Conservation (phyloP, 768 basidiomycete species). For the Goffeauzyma gilvescens region DNA sequence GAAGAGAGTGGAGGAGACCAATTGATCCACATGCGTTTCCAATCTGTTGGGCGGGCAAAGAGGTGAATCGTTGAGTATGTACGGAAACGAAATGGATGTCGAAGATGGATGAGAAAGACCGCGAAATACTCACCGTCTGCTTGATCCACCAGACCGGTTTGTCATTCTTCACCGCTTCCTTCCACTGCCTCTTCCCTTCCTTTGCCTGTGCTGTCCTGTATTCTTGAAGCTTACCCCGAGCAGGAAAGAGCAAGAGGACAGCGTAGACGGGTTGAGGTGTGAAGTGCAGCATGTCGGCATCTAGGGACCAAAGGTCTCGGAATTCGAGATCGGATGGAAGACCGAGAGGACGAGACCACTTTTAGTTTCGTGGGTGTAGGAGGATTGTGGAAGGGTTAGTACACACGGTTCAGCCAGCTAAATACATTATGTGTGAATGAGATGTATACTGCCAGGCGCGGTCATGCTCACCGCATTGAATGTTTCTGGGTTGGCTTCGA, state of each 20-base stretch:
- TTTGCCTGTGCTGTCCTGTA: constrained; percentile 46
- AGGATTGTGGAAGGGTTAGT: constrained; percentile 2
- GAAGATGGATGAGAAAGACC: not conserved
- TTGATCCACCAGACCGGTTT: constrained; percentile 62
- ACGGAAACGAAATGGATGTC: not conserved
- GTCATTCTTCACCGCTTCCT: constrained; percentile 37
- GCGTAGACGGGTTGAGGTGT: constrained; percentile 63
- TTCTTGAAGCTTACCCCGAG: constrained; percentile 38
- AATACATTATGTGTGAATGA: not conserved
- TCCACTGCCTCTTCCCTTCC: constrained; percentile 35
- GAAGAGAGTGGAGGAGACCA: constrained; percentile 60
- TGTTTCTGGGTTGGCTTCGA: constrained; percentile 29
- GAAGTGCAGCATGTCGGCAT: constrained; percentile 46
- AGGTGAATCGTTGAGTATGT: not conserved
- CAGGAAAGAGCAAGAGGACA: constrained; percentile 68
- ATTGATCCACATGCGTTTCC: constrained; percentile 76
- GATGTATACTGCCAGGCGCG: not conserved
- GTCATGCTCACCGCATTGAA: constrained; percentile 20
- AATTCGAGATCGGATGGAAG: constrained; percentile 25
- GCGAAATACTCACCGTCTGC: constrained; percentile 52
- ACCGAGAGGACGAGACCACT: constrained; percentile 27
- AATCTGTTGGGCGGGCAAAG: constrained; percentile 38
- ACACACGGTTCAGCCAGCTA: not conserved
- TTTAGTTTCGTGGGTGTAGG: not conserved
- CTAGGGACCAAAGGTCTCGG: constrained; percentile 30